Conservation (phyloP, 139 green algal genomes). For the Mesotaenium endlicherianum region DNA sequence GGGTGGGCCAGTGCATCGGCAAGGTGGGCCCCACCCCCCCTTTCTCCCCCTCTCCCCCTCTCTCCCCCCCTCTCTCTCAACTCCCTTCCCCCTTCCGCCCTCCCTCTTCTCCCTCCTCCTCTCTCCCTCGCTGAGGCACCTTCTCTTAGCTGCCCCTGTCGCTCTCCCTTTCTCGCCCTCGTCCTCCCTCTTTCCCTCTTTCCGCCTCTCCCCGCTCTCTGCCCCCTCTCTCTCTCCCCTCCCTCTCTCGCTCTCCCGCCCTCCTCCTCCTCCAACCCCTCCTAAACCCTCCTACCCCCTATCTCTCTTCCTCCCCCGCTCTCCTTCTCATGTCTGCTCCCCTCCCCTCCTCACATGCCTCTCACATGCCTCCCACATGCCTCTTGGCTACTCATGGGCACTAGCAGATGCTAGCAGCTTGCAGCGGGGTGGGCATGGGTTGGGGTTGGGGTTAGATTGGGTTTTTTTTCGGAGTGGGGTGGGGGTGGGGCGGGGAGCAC, state of each 20-base stretch:
- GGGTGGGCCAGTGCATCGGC: conserved; percentile 77
- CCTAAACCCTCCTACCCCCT: conserved; percentile 7
- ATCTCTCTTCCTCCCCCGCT: neutral
- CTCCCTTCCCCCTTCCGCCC: neutral
- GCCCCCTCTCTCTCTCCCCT: neutral
- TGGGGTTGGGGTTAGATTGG: neutral
- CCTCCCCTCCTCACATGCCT: no score
- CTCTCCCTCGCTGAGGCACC: neutral
- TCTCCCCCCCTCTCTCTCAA: neutral
- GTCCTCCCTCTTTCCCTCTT: neutral
- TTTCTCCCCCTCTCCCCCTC: neutral
- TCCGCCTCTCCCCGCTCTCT: neutral
- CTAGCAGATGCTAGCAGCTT: neutral
- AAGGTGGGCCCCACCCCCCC: conserved; percentile 21
- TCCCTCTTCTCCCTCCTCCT: neutral
- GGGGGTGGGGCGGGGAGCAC: neutral
- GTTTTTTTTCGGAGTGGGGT: no score
- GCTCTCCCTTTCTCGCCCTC: neutral
- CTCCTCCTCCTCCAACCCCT: neutral
- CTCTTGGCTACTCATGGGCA: neutral
- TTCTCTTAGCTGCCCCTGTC: neutral
- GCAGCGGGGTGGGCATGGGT: neutral
- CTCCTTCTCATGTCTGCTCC: no score
- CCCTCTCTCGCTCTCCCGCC: neutral
- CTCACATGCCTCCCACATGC: neutral